Conservation (phyloP, 345 rosid species). For the Crucihimalaya himalaica region DNA sequence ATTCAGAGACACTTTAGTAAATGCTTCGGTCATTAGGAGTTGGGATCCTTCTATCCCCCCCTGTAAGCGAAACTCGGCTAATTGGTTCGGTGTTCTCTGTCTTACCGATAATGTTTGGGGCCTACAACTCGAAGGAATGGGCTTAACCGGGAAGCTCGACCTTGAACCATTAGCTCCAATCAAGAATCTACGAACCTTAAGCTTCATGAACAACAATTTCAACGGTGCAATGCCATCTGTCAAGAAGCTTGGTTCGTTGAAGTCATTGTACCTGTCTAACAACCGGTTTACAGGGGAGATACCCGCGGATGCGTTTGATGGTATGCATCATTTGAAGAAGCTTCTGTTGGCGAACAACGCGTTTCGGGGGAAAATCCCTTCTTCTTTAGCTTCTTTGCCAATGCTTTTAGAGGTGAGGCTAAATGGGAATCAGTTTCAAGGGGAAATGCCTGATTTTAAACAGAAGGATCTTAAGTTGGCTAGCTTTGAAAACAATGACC, state of each 20-base stretch:
- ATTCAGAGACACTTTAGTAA: constrained; percentile 42
- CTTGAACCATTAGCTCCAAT: constrained; percentile 47
- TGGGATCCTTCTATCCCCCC: constrained; percentile 52
- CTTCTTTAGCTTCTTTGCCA: constrained; percentile 56
- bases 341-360: constrained; percentile 59
- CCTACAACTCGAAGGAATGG: constrained; percentile 62
- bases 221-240: constrained; percentile 57
- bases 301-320: constrained; percentile 55
- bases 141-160: constrained; percentile 49
- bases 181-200: constrained; percentile 51
- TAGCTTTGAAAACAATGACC: constrained; percentile 60
- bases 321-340: constrained; percentile 62
- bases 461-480: constrained; percentile 43
- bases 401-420: constrained; percentile 59
- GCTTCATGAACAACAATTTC: constrained; percentile 71
- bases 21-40: constrained; percentile 31
- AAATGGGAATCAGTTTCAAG: constrained; percentile 64
- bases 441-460: constrained; percentile 55
- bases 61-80: constrained; percentile 40
- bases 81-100: constrained; percentile 74
- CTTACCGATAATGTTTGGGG: constrained; percentile 52
- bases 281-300: constrained; percentile 59
- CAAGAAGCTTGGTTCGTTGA: constrained; percentile 49
- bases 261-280: constrained; percentile 63
- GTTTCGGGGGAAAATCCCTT: constrained; percentile 58